phyloP scores from a whole-genome alignment of 495 filamentous ascomycete species.

The Neurospora sp. region DNA sequence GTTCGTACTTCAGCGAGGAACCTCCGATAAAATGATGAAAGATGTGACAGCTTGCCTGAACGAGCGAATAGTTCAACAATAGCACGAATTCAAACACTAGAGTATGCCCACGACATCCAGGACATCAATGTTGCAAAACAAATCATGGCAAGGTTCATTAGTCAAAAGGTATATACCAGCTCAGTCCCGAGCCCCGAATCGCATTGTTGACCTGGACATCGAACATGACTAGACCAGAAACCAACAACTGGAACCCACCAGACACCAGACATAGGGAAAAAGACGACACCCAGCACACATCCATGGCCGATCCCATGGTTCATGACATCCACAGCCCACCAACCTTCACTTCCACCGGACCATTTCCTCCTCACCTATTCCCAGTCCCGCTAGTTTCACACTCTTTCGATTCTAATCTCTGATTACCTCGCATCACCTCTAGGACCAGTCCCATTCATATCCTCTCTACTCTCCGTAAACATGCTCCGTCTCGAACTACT shows the following conservation, averaged over 20 bases:
- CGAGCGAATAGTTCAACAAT: too few relatives aligned
- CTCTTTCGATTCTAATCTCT: too few relatives aligned
- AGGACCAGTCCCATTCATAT: conserved; percentile 1
- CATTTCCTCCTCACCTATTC: too few relatives aligned
- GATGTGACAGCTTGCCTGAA: too few relatives aligned
- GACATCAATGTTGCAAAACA: background rate
- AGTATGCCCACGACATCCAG: background rate
- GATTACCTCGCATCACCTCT: background rate
- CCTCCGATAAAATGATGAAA: too few relatives aligned
- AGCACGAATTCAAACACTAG: too few relatives aligned
- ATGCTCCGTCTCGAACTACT: conserved; percentile 9
- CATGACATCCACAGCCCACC: too few relatives aligned
- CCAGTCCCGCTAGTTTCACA: too few relatives aligned
- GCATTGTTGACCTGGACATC: background rate
- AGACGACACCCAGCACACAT: background rate
- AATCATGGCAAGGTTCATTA: background rate
- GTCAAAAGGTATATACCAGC: background rate
- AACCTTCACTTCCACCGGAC: too few relatives aligned
- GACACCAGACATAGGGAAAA: background rate
- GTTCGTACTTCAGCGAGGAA: too few relatives aligned
- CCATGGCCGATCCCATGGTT: background rate
- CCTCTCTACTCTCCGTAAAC: conserved; percentile 10
- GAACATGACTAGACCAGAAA: background rate
- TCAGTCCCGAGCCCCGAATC: background rate
- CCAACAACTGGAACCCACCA: background rate